Evolutionary conservation across 2,329 filamentous ascomycete genomes (phyloP), one percentile per base, ranked within the genome.

Genomic region (Alternaria brassicae): DNA sequence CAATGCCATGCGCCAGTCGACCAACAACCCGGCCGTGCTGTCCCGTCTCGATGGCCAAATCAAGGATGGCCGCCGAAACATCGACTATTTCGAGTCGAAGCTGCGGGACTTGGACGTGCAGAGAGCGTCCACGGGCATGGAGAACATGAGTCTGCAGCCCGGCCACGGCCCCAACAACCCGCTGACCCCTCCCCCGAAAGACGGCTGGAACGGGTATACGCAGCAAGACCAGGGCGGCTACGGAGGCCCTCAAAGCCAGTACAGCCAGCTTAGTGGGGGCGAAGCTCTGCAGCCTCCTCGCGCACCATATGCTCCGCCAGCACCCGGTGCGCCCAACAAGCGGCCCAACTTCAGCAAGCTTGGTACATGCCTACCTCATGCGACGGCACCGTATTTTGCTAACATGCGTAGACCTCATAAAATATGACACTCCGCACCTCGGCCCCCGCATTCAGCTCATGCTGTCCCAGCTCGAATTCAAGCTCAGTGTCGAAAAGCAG

Each of bases 391-490:
- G 12, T 21, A 23, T 12, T 32, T 23, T 8, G 44, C 55, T 58
- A 37, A 58, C 42, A 30, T 13, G 48, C 45, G 21, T 68, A 97
- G 95, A 99, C 80, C 84, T 99, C 64, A 97, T 99, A 82, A 98
- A 98, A 87, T 97, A 96, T 81, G 95, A 99, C 77, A 97, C 93
- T 30, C 91, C 91, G 17, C 92, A 97, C 77, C 89, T 99, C 63
- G 95, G 95, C 32, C 94, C 95, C 61, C 93, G 96, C 69, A 99
- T 99, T 73, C 95, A 99, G 82, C 91, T 98, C 73, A 99, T 99
- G 95, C 84, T 99, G 74, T 96, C 95, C 47, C 95, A 99, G 79
- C 89, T 99, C 65, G 93, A 98, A 79, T 99, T 99, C 83, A 99
- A 99, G 82, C 86, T 99, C 62, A 97, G 95, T 68, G 95, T 99